A percentile compares a stretch with the other conserved stretches of the same genome.
Conservation (phyloP, 805 yeast species). For the Wickerhamiella dianesei region DNA sequence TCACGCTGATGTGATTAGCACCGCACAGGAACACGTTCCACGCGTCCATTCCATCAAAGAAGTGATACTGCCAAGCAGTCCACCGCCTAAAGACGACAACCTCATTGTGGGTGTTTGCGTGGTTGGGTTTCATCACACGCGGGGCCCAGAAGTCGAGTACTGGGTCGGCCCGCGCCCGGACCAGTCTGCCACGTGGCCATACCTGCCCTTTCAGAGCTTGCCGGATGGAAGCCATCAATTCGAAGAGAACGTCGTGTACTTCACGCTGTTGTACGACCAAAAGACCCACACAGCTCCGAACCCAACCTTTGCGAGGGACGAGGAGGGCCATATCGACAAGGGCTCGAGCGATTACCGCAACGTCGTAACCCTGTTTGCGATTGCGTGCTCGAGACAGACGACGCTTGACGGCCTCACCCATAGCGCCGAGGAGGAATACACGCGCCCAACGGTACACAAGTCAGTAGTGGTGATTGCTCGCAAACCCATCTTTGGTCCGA, state of each 20-base stretch:
- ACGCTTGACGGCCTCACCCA: conserved; percentile 43
- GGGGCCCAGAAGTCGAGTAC: conserved; percentile 93
- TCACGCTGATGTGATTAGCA: no score
- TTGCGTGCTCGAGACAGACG: conserved; percentile 83
- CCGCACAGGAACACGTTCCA: no score
- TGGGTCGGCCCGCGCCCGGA: conserved; percentile 48
- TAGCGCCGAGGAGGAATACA: conserved; percentile 40
- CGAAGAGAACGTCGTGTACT: conserved; percentile 86
- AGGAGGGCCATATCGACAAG: conserved; percentile 30
- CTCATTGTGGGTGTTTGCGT: conserved; percentile 71
- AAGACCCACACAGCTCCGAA: conserved; percentile 34
- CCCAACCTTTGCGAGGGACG: conserved; percentile 26
- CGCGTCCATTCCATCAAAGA: not conserved
- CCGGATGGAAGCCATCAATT: conserved; percentile 94
- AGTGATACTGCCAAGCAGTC: not conserved
- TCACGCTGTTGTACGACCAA: conserved; percentile 65
- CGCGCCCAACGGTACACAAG: conserved; percentile 82
- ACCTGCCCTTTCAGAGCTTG: conserved; percentile 82
- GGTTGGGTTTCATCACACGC: conserved; percentile 80
- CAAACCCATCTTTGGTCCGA: conserved; percentile 72
- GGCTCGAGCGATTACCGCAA: conserved; percentile 28
- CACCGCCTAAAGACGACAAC: conserved; percentile 4
- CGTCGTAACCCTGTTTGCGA: conserved; percentile 74
- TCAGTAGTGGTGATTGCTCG: conserved; percentile 75
- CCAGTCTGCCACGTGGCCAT: conserved; percentile 53